phyloP scores from a whole-genome alignment of 2,329 filamentous ascomycete genomes.

The Exophiala viscosa region DNA sequence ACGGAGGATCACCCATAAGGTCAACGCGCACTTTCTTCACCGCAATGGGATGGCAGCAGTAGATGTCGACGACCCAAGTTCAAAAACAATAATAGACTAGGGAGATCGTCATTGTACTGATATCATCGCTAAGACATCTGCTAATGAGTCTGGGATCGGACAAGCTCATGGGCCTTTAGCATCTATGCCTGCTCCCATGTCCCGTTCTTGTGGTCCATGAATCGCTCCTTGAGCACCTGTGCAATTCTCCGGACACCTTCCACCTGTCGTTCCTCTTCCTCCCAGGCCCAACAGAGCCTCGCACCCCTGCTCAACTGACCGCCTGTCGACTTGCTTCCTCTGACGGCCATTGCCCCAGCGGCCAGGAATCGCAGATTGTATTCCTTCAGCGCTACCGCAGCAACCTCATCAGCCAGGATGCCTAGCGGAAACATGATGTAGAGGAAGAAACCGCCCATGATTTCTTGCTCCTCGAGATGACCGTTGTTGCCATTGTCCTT shows the following conservation, averaged over 20 bases:
- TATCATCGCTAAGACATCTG: no score
- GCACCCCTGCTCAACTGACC: conserved; percentile 55
- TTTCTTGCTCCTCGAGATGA: conserved; percentile 33
- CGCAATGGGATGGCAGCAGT: no score
- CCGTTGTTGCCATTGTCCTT: no score
- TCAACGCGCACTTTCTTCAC: no score
- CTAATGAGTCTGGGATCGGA: no score
- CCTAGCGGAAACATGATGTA: conserved; percentile 64
- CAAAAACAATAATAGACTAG: no score
- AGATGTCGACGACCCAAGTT: no score
- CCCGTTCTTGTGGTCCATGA: no score
- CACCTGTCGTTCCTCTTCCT: conserved; percentile 60
- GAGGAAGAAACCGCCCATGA: conserved; percentile 78
- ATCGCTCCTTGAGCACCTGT: conserved; percentile 2
- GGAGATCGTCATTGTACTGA: no score
- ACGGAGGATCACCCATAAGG: no score
- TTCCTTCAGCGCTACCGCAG: conserved; percentile 54
- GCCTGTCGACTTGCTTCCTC: conserved; percentile 32
- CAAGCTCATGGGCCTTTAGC: no score
- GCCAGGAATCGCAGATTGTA: conserved; percentile 63
- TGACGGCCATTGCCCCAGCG: conserved; percentile 51
- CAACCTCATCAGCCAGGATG: conserved; percentile 54
- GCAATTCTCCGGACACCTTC: conserved; percentile 59
- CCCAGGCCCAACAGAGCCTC: conserved; percentile 70
- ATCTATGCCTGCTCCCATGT: no score